Conservation (phyloP, 108 stramenopile species). For the Nannochloropsis granulata region DNA sequence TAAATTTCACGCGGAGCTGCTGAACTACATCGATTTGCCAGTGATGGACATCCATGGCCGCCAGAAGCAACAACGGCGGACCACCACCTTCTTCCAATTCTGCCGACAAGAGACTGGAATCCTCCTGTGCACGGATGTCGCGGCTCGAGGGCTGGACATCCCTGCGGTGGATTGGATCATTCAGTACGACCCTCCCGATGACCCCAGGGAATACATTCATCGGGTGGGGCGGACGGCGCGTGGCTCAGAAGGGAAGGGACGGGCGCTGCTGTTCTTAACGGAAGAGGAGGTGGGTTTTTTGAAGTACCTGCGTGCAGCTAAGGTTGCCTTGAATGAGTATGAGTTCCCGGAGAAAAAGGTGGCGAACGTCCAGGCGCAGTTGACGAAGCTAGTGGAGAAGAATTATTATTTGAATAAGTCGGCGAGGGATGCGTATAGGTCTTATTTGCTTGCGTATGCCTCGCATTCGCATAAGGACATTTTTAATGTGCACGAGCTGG, state of each 20-base stretch:
- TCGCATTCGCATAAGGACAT: slow-evolving; percentile 92
- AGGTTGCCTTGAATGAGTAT: slow-evolving; percentile 91
- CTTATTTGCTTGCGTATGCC: slow-evolving; percentile 89
- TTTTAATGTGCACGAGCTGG: slow-evolving; percentile 90
- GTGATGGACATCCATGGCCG: slow-evolving; percentile 95
- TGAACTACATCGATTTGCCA: slow-evolving; percentile 95
- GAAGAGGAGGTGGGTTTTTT: slow-evolving; percentile 97
- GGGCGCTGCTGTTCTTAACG: slow-evolving; percentile 89
- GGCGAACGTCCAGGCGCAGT: slow-evolving; percentile 81
- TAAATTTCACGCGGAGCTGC: slow-evolving; percentile 90
- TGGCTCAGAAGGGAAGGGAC: slow-evolving; percentile 72
- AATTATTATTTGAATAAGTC: slow-evolving; percentile 95
- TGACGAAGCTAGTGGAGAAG: slow-evolving; percentile 85
- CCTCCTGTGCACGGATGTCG: slow-evolving; percentile 96
- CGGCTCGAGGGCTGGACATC: slow-evolving; percentile 90
- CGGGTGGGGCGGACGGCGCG: slow-evolving; percentile 59
- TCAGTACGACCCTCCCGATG: slow-evolving; percentile 98
- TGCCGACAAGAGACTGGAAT: slow-evolving; percentile 80
- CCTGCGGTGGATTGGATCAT: slow-evolving; percentile 95
- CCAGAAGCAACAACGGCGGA: slow-evolving; percentile 96
- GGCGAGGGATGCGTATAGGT: slow-evolving; percentile 87
- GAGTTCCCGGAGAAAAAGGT: slow-evolving; percentile 88
- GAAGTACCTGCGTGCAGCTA: slow-evolving; percentile 80
- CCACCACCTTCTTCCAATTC: slow-evolving; percentile 97
- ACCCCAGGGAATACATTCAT: slow-evolving; percentile 96